Evolutionary conservation across 345 rosid genomes (phyloP), one percentile per base, ranked within the genome.

Genomic region (Punica granatum): DNA sequence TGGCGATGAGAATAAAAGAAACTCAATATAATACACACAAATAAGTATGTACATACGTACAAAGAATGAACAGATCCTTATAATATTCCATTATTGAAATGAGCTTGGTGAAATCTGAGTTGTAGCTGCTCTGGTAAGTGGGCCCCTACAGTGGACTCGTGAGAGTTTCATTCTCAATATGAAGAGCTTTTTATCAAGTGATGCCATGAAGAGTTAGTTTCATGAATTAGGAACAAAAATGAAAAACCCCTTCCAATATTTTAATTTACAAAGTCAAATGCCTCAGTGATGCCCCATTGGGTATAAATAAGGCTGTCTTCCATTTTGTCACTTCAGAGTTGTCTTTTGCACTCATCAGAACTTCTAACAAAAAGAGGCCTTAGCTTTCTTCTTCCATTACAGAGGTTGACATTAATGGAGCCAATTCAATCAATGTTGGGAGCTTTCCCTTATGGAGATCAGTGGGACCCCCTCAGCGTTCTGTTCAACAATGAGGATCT

Each of bases 71-170:
- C 5, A 39, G 25, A 34, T 33, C 23, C 43, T 8, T 23, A 3
- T 56, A 15, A n/a, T 78, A 80, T 51, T 77, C 28, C 64, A 75
- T 72, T 69, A 69, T 67, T 66, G 75, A 62, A 31, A 68, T 54
- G 85, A 69, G 77, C 63, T 72, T 72, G 78, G 80, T 72, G 81
- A 33, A 26, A 43, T 73, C 70, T 82, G 80, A 82, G 92, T 81
- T 87, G 92, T 82, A 66, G 67, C 78, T 65, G 61, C 83, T 77
- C 79, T 73, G 87, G 73, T 78, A 41, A 53, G 13, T 7, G 67
- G 53, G 80, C 65, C 63, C 82, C 88, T 74, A 72, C 78, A 58
- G 67, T 78, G 76, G 85, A 84, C 87, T 81, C 80, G 73, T 62
- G 74, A 67, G 23, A 42, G 28, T 62, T 62, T 18, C 25, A 32